Evolutionary conservation across 192 early-diverging fungal genomes (phyloP), one percentile per base, ranked within the genome.

Genomic region (Pilobolus umbonatus): DNA sequence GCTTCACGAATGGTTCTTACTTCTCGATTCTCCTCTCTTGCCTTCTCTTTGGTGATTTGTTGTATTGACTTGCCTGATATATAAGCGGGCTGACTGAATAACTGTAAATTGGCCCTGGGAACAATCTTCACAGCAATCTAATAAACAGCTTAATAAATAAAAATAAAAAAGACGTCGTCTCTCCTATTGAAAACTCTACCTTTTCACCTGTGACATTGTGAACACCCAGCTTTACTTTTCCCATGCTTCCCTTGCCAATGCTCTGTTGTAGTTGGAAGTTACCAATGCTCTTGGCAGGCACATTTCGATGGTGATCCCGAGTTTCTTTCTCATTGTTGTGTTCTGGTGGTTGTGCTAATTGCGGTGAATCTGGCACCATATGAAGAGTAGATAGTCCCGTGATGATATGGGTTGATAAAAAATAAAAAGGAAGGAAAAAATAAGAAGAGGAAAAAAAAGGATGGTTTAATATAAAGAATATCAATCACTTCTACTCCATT

Each of bases 141-240:
- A 36, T 42, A 19, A 22, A 15, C 9, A 29, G 8, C 15, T 22
- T 47, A 36, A 59, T 48, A 35, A 35, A 21, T 47, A 47, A 34
- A 36, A 2, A 58, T n/a, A 8, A 17, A 6, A 35, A 36, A 28
- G 10, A 24, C 14, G 25, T 22, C 8, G 25, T 54, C n/a, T 35
- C 11, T 47, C 29, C 21, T 46, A 22, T 26, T 22, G 30, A 17
- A 36, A n/a, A 14, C 17, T 19, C 29, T 67, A 89, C 91, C 77
- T 93, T 88, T 68, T 92, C 92, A 25, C 87, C 64, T 24, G 64
- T 65, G 14, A 65, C 56, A 8, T 59, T 65, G 63, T 95, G 86
- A n/a, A 88, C 75, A 32, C 92, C 96, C 10, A 98, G 77, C 67
- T 98, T 98, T 57, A 98, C 96, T 71, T 96, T 98, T 47, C 93